Evolutionary conservation across 2,329 filamentous ascomycete genomes (phyloP).

Genomic region (Sporothrix mexicana): DNA sequence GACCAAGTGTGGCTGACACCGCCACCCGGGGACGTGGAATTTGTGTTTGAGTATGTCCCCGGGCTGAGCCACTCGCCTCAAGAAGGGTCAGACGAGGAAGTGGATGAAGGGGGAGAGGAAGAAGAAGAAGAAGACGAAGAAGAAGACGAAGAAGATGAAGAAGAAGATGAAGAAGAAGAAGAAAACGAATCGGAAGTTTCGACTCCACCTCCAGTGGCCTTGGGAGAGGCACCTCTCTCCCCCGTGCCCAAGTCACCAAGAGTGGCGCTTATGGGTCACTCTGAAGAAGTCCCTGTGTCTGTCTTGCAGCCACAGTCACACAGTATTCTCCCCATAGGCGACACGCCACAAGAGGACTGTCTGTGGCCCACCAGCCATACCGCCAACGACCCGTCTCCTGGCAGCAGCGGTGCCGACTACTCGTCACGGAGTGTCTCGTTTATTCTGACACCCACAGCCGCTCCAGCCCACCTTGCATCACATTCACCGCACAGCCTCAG

Average conservation of each 20-base stretch:
- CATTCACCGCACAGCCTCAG: background rate
- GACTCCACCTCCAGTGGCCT: background rate
- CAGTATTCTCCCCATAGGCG: background rate
- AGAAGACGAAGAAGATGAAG: conserved; percentile 9
- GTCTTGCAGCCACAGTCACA: background rate
- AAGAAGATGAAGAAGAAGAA: no score
- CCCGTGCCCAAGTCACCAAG: background rate
- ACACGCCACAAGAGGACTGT: background rate
- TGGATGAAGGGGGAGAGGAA: background rate
- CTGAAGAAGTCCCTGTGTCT: background rate
- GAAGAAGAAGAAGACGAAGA: no score
- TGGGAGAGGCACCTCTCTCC: background rate
- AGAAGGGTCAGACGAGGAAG: conserved; percentile 20
- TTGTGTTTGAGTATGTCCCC: conserved; percentile 26
- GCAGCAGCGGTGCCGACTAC: conserved; percentile 8
- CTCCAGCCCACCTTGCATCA: background rate
- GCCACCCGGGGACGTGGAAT: conserved; percentile 17
- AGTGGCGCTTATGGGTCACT: background rate
- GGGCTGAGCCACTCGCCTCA: background rate
- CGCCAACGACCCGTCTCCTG: background rate
- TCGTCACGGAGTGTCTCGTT: conserved; percentile 15
- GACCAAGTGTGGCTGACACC: conserved; percentile 29
- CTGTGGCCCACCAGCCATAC: background rate
- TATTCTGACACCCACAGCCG: conserved; percentile 5
- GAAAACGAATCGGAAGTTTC: conserved; percentile 16